phyloP scores from a whole-genome alignment of 169 alveolate species.

The Toxoplasma gondii region DNA sequence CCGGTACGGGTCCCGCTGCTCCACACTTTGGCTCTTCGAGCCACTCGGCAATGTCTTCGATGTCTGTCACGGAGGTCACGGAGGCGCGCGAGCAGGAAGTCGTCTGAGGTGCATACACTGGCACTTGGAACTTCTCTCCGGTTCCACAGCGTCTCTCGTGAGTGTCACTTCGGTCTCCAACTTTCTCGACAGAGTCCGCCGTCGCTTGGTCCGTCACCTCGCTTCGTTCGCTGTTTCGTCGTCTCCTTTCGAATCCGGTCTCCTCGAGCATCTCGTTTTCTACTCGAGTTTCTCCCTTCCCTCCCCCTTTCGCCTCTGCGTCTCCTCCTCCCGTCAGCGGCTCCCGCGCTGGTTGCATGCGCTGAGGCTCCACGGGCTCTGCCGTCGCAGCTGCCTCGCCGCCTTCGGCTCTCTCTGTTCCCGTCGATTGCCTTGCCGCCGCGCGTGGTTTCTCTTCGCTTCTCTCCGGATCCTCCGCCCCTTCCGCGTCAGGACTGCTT shows the following conservation, averaged over 20 bases:
- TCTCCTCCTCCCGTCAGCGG: too few species aligned
- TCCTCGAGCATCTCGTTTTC: neutral
- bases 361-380: neutral
- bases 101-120: neutral
- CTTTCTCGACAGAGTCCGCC: neutral
- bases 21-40: neutral
- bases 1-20: neutral
- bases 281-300: too few species aligned
- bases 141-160: neutral
- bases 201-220: too few species aligned
- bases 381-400: neutral
- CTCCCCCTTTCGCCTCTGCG: too few species aligned
- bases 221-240: too few species aligned
- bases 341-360: neutral
- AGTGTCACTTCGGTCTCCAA: neutral
- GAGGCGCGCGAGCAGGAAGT: neutral
- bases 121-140: neutral
- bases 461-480: too few species aligned
- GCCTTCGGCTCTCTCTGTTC: too few species aligned
- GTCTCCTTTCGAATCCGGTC: neutral
- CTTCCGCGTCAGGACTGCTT: too few species aligned
- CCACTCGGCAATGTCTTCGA: constrained; percentile 10
- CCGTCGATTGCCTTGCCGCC: too few species aligned
- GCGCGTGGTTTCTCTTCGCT: too few species aligned
- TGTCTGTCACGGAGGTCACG: neutral